Evolutionary conservation across 73 alveolate species (phyloP), one percentile per base, ranked within the genome.

Genomic region (Breviolum minutum): DNA sequence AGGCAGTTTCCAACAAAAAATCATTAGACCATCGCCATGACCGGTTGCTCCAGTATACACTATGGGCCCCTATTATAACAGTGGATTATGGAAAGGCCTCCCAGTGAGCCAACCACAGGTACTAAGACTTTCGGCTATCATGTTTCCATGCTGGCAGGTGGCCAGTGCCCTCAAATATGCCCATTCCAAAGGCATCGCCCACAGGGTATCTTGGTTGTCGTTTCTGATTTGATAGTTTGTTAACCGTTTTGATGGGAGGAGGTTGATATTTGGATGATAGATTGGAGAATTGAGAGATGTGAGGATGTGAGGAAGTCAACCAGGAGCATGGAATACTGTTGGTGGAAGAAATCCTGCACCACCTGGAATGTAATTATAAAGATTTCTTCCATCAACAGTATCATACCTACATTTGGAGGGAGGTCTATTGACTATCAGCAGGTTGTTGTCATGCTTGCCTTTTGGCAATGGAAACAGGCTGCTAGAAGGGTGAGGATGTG

Each of bases 111-210:
- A 40, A 40, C 54, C 54, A 40, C 54, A 40, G 54, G 54, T 40
- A 40, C 54, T 3, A 40, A 0, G 77, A 6, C 17, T 73, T 1
- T 73, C 83, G 12, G 83, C 8, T 20, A 5, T 40, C 6, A 19
- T 22, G 24, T 10, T 60, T 7, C 71, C 16, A 82, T 48, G 19
- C 24, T 27, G 81, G 20, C 70, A 90, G 96, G 96, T 90, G 87
- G 85, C 96, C 8, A 90, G 96, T 60, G 96, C 96, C 32, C 24
- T 90, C 79, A 90, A 90, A 87, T 90, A 90, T 40, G 96, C 96
- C 61, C 96, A 90, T 74, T 90, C 87, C 87, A 90, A 90, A 62
- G 96, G 96, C 87, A 90, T 90, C 76, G 96, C 96, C 12, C 96
- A 90, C 63, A 86, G 96, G 26, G 96, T 61, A 17, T 12, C 88